phyloP scores from a whole-genome alignment of 805 yeast species.

The Candida krabiensis region DNA sequence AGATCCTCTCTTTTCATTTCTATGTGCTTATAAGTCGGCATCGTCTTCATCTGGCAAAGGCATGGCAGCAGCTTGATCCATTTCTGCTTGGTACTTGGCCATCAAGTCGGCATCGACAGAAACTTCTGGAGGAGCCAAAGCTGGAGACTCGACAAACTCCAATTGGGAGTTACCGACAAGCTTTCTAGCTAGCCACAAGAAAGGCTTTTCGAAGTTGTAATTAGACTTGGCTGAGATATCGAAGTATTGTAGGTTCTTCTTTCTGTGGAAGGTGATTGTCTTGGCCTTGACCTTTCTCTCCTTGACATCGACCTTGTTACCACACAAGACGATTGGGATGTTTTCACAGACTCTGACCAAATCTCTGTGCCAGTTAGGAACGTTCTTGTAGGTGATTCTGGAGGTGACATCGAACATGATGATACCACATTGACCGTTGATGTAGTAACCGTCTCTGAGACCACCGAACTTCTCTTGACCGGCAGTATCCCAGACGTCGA shows the following conservation, averaged over 20 bases:
- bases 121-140: slow-evolving; percentile 99
- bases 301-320: slow-evolving; percentile 99
- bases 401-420: slow-evolving; percentile 99
- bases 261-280: slow-evolving; percentile 99
- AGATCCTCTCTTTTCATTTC: neutral
- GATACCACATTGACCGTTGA: slow-evolving; percentile 99
- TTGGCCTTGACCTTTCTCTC: slow-evolving; percentile 99
- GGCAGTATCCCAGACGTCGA: slow-evolving; percentile 99
- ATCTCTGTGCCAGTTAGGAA: slow-evolving; percentile 99
- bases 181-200: slow-evolving; percentile 99
- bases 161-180: slow-evolving; percentile 96
- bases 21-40: slow-evolving; percentile 79
- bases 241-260: slow-evolving; percentile 99
- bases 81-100: slow-evolving; percentile 98
- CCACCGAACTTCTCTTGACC: slow-evolving; percentile 99
- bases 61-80: slow-evolving; percentile 98
- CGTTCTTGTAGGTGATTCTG: slow-evolving; percentile 98
- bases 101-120: slow-evolving; percentile 93
- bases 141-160: slow-evolving; percentile 99
- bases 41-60: slow-evolving; percentile 99
- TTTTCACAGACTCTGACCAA: slow-evolving; percentile 99
- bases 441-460: slow-evolving; percentile 98
- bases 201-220: slow-evolving; percentile 99
- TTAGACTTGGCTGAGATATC: slow-evolving; percentile 99
- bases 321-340: slow-evolving; percentile 98